Evolutionary conservation across 139 green algal genomes (phyloP), one percentile per base, ranked within the genome.

Genomic region (Mychonastes homosphaera): DNA sequence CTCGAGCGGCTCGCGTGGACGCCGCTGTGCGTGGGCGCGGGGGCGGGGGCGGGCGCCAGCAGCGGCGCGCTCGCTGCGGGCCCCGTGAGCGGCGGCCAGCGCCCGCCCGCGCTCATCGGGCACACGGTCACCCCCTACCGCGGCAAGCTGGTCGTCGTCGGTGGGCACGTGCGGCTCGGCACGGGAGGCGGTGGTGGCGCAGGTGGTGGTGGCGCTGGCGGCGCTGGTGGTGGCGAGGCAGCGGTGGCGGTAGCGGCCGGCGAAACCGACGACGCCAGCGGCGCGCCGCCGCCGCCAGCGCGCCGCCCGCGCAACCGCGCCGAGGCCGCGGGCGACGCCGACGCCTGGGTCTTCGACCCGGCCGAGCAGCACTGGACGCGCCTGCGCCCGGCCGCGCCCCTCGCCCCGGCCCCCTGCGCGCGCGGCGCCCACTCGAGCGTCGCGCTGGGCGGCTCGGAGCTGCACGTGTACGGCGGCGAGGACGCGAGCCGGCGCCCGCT

Each of bases 401-500:
- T n/a, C n/a, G n/a, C n/a, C 43, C 6, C 55, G 0, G 33, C 58
- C 7, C 86, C 85, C 13, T n/a, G 46, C 13, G 68, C 81, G 1
- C 63, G 88, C 16, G 87, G 87, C 9, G 80, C 87, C 3, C 88
- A 96, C 56, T 74, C 73, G 26, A 75, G n/a, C n/a, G 78, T 67
- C 2, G 74, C 65, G 1, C 52, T 88, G 34, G 38, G 90, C 3
- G 83, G 87, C 30, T 54, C 50, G 53, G 72, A 75, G 44, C 33
- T 93, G 53, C 88, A 74, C 45, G 54, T 95, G 19, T 91, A 89
- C 79, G 86, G 84, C 8, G 87, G 87, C 0, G 87, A 95, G 73
- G 85, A 92, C 58, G 35, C 60, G 13, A 48, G 56, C 32, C 76
- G 84, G 46, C 74, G 77, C 30, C 70, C 81, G 6, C 74, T 89